These are phyloP conservation scores for Dipteronia sinensis DNA, from an alignment of 345 rosid species.

Conservation along the genomic window DNA sequence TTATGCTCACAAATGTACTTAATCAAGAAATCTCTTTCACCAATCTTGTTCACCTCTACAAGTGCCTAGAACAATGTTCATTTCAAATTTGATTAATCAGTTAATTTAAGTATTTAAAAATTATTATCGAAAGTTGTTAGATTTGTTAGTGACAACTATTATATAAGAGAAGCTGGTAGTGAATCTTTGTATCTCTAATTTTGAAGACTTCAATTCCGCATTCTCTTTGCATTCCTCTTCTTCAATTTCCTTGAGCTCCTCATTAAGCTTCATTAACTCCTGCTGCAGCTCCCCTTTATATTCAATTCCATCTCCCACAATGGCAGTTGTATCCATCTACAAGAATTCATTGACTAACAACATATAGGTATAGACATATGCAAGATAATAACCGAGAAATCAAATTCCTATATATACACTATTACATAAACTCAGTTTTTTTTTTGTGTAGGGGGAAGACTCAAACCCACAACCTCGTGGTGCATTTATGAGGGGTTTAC, in stretches of 20 bases:
- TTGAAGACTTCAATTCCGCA: constrained; percentile 21
- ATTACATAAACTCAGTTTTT: no score
- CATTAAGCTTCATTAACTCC: constrained; percentile 52
- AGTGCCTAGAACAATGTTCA: constrained; percentile 42
- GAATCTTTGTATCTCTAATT: constrained; percentile 35
- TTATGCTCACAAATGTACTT: constrained; percentile 45
- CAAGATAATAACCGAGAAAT: constrained; percentile 10
- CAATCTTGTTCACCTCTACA: constrained; percentile 59
- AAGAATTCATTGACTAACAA: constrained; percentile 15
- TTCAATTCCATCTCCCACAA: constrained; percentile 69
- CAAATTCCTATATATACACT: background rate
- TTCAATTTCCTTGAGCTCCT: constrained; percentile 59
- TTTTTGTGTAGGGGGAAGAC: no score
- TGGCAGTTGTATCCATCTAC: constrained; percentile 76
- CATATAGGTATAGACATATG: background rate
- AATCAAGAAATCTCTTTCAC: constrained; percentile 52
- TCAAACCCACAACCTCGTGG: no score
- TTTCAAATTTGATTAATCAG: background rate
- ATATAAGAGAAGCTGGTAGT: background rate
- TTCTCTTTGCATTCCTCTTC: constrained; percentile 38
- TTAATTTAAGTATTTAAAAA: background rate
- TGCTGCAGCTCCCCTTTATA: constrained; percentile 57
- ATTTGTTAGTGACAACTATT: background rate
- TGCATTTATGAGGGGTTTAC: no score
- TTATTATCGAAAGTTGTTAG: background rate